phyloP scores from a whole-genome alignment of 345 rosid genomes.

The Viola odorata region DNA sequence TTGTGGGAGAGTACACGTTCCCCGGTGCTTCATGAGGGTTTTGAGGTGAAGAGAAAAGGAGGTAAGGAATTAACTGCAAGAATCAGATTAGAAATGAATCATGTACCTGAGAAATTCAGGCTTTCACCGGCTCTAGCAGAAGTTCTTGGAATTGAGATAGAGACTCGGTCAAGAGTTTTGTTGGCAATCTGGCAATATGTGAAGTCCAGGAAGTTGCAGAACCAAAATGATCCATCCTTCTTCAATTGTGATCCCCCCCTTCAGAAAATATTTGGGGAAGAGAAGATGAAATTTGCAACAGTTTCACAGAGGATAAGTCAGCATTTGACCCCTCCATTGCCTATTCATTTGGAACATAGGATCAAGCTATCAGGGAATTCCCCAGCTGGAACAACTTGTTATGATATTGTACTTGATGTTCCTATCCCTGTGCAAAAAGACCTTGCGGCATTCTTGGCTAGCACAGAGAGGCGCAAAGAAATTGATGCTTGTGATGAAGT shows the following conservation, averaged over 20 bases:
- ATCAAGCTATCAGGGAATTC: constrained; percentile 49
- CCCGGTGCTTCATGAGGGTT: constrained; percentile 49
- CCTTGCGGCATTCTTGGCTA: constrained; percentile 34
- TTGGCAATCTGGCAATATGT: constrained; percentile 62
- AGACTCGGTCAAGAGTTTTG: constrained; percentile 41
- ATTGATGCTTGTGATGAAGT: constrained; percentile 42
- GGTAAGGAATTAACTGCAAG: constrained; percentile 50
- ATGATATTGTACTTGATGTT: constrained; percentile 49
- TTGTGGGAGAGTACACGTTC: constrained; percentile 54
- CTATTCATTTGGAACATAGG: constrained; percentile 55
- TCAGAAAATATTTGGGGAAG: constrained; percentile 51
- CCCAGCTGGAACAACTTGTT: constrained; percentile 51
- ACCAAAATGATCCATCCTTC: constrained; percentile 36
- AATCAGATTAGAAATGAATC: constrained; percentile 52
- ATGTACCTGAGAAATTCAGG: constrained; percentile 48
- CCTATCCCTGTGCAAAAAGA: constrained; percentile 46
- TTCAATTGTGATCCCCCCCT: constrained; percentile 48
- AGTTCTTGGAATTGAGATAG: constrained; percentile 50
- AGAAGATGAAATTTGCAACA: constrained; percentile 43
- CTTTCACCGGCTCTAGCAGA: constrained; percentile 44
- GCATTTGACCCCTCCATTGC: constrained; percentile 44
- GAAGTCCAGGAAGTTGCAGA: constrained; percentile 46
- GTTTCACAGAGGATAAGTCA: constrained; percentile 44
- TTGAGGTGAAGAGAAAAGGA: constrained; percentile 63
- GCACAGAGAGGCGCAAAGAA: constrained; percentile 40